These are phyloP conservation scores for Glycine latifolia DNA, from an alignment of 306 rosid species.

Conservation along the genomic window DNA sequence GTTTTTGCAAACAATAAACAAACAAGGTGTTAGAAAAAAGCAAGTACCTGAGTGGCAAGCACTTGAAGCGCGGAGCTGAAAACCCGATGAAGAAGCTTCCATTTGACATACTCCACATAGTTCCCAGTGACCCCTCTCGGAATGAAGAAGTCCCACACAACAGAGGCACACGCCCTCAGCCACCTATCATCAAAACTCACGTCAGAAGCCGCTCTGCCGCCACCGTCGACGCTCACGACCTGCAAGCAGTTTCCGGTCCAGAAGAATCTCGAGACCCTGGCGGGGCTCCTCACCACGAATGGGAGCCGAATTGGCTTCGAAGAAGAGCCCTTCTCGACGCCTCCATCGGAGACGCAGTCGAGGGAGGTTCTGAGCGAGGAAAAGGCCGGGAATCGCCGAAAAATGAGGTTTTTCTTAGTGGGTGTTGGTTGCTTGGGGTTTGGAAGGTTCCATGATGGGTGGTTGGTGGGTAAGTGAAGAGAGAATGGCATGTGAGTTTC, in stretches of 20 bases:
- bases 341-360: constrained; percentile 63
- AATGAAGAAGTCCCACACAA: constrained; percentile 67
- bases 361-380: constrained; percentile 62
- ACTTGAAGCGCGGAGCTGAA: constrained; percentile 94
- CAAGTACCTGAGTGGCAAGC: constrained; percentile 84
- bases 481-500: constrained; percentile 71
- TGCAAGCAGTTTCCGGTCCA: constrained; percentile 72
- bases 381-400: constrained; percentile 37
- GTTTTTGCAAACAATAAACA: not conserved
- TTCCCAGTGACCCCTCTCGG: constrained; percentile 67
- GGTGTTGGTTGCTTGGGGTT: constrained; percentile 38
- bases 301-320: constrained; percentile 58
- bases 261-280: constrained; percentile 71
- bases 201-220: constrained; percentile 29
- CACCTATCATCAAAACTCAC: constrained; percentile 51
- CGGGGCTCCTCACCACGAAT: constrained; percentile 68
- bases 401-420: constrained; percentile 36
- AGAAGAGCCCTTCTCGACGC: constrained; percentile 47
- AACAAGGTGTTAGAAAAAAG: not conserved
- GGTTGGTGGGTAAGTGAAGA: constrained; percentile 50
- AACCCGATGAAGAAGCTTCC: constrained; percentile 93
- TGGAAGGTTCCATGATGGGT: constrained; percentile 58
- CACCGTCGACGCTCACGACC: constrained; percentile 64
- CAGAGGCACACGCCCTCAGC: constrained; percentile 45
- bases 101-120: constrained; percentile 74